Evolutionary conservation across 129 eudicot genomes (phyloP), one percentile per base, ranked within the genome.

Genomic region (Artemisia annua): DNA sequence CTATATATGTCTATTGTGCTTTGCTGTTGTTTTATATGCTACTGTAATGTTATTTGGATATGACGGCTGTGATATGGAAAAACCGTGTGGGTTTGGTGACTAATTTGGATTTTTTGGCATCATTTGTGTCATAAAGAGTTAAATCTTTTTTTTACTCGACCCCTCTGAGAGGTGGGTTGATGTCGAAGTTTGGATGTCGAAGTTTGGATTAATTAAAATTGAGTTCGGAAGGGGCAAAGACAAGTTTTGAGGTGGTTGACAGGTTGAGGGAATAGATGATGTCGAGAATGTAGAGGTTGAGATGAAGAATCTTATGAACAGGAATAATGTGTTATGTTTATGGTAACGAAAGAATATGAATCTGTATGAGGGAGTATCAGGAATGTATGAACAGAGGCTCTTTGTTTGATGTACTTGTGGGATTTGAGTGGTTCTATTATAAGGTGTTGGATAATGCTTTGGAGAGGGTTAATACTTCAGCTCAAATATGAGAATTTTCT

Each of bases 401-500:
- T 95, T 35, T 95, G 99, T 17, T 88, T 95, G 80, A 90, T 95
- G 99, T 95, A 88, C 54, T 73, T 90, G 91, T 78, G 97, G 83
- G 99, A 95, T 61, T 87, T 95, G 60, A 77, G 97, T 10, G 99
- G 86, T 80, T 86, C 94, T 0, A 95, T 95, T 30, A 30, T 46
- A 90, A 90, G 78, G 99, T 90, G 70, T 71, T 95, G 90, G 97
- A 95, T 83, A 88, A 69, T 81, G 89, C 94, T 0, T 79, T 90
- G 79, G 99, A 95, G 85, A 85, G 97, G 70, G 85, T 90, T 24
- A 96, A 97, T 0, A 95, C 96, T 16, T 81, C 82, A 69, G 96
- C 96, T 2, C 69, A 90, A 73, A 83, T 88, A n/a, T 4, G 97
- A 95, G 81, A 95, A 96, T 3, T 80, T 95, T 52, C 90, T 95